phyloP scores from a whole-genome alignment of 345 rosid genomes.

The Xanthoceras sorbifolium region DNA sequence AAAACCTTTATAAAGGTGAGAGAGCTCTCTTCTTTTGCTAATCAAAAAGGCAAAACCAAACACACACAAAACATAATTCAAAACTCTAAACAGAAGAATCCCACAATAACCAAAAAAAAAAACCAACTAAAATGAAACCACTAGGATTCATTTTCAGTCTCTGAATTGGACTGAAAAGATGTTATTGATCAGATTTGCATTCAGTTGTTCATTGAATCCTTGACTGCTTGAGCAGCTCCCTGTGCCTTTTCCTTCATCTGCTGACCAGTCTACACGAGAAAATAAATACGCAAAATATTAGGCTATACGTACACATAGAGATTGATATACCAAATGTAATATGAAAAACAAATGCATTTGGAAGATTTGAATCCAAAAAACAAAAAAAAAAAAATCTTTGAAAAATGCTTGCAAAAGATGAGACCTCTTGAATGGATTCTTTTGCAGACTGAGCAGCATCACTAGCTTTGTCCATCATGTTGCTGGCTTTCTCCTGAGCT shows the following conservation, averaged over 20 bases:
- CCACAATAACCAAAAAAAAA: background rate
- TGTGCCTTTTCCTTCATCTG: constrained; percentile 57
- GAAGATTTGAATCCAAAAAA: background rate
- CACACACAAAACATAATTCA: background rate
- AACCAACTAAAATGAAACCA: background rate
- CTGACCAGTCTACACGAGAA: constrained; percentile 49
- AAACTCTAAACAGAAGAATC: background rate
- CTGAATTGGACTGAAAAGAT: background rate
- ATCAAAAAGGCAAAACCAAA: background rate
- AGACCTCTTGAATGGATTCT: constrained; percentile 62
- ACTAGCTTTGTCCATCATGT: constrained; percentile 54
- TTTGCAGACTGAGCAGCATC: constrained; percentile 64
- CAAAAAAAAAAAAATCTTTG: no score
- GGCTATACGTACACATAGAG: background rate
- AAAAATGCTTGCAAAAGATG: constrained; percentile 35
- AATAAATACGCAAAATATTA: background rate
- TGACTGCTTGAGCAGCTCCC: constrained; percentile 65
- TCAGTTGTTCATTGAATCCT: constrained; percentile 61
- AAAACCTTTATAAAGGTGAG: no score
- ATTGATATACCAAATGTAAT: background rate
- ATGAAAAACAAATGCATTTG: background rate
- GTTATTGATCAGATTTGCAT: background rate
- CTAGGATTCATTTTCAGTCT: background rate
- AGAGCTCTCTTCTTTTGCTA: background rate
- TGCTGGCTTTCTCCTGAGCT: constrained; percentile 65